phyloP scores from a whole-genome alignment of 306 rosid genomes.

The Castanea crenata region DNA sequence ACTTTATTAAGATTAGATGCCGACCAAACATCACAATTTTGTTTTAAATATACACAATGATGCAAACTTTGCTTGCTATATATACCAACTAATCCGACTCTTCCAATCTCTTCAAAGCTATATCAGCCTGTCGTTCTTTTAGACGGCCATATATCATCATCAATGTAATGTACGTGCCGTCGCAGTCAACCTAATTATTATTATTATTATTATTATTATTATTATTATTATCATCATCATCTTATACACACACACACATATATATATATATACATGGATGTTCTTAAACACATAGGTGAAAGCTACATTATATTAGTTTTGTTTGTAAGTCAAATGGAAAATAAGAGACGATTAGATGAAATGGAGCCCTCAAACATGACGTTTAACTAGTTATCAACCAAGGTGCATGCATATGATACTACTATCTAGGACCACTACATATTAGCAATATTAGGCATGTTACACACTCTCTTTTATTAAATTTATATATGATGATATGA shows the following conservation, averaged over 20 bases:
- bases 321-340: conserved; percentile 6
- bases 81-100: conserved; percentile 39
- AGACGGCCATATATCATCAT: conserved; percentile 43
- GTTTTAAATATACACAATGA: conserved; percentile 30
- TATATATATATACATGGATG: neutral
- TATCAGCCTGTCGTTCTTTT: conserved; percentile 32
- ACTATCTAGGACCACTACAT: neutral
- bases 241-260: neutral
- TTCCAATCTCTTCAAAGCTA: conserved; percentile 13
- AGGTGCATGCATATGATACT: conserved; percentile 27
- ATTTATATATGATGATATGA: neutral
- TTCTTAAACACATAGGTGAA: conserved; percentile 1
- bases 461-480: neutral
- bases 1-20: conserved; percentile 39
- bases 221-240: conserved; percentile 1
- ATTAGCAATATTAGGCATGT: neutral
- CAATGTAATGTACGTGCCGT: conserved; percentile 14
- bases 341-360: conserved; percentile 34
- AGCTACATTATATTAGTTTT: neutral
- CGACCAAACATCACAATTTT: conserved; percentile 48
- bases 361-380: conserved; percentile 47
- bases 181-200: conserved; percentile 22
- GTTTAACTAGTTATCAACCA: conserved; percentile 19
- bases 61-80: conserved; percentile 27
- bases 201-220: conserved; percentile 14